A percentile compares a stretch with the other conserved stretches of the same genome.
phyloP scores from a whole-genome alignment of 2,329 filamentous ascomycete species.

The Aspergillus thermomutatus region DNA sequence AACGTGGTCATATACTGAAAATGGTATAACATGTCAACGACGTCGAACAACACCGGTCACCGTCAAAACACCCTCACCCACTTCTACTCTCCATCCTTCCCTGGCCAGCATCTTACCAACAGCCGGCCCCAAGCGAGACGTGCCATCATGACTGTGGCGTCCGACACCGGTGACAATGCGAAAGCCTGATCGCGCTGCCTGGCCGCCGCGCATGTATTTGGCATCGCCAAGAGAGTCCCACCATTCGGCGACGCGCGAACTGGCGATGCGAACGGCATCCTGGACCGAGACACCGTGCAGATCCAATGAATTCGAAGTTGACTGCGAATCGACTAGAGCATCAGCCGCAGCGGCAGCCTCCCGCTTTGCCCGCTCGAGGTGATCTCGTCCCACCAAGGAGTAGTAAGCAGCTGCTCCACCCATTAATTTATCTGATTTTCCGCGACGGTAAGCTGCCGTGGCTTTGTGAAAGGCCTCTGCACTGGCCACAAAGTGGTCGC shows the following conservation, averaged over 20 bases:
- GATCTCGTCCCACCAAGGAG: constrained; percentile 64
- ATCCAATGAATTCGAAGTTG: constrained; percentile 61
- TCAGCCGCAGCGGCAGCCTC: constrained; percentile 68
- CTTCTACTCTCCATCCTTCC: constrained; percentile 80
- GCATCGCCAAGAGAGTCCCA: constrained; percentile 70
- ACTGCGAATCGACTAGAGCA: constrained; percentile 65
- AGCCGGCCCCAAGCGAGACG: constrained; percentile 70
- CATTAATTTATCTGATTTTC: constrained; percentile 69
- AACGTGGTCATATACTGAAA: constrained; percentile 4
- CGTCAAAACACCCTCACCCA: constrained; percentile 66
- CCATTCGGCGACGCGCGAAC: constrained; percentile 66
- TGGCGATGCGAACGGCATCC: constrained; percentile 76
- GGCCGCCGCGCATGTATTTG: constrained; percentile 46
- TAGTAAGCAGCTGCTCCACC: constrained; percentile 75
- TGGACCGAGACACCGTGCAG: constrained; percentile 79
- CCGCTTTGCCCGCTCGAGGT: constrained; percentile 54
- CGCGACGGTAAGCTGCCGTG: constrained; percentile 55
- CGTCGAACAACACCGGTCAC: constrained; percentile 58
- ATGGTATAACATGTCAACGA: constrained; percentile 13
- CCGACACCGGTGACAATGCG: constrained; percentile 79
- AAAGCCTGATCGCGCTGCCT: constrained; percentile 55
- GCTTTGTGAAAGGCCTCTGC: constrained; percentile 56
- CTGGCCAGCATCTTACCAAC: constrained; percentile 72
- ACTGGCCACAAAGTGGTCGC: constrained; percentile 46
- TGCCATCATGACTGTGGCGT: constrained; percentile 72